Percentiles rank a stretch among this genome's conserved stretches.
These are phyloP conservation scores for Telopea speciosissima DNA, from an alignment of 177 flowering plant species.

Conservation along the genomic window DNA sequence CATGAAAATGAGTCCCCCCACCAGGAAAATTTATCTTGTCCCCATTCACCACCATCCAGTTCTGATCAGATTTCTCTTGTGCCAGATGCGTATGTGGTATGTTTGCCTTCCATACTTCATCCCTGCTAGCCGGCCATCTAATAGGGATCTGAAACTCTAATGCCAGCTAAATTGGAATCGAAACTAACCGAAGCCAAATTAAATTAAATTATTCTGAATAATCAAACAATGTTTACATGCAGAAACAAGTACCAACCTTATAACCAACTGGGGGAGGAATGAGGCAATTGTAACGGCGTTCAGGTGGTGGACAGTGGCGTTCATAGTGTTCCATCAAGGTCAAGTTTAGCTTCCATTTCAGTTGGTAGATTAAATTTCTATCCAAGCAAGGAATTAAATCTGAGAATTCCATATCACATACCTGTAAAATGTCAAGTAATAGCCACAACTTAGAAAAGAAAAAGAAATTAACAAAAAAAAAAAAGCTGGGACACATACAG, in stretches of 20 bases:
- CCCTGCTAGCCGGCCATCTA: constrained; percentile 79
- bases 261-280: constrained; percentile 87
- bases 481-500: too few species aligned
- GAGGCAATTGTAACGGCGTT: constrained; percentile 77
- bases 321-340: constrained; percentile 91
- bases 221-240: too few species aligned
- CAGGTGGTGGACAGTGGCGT: constrained; percentile 74
- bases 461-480: too few species aligned
- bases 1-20: constrained; percentile 84
- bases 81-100: constrained; percentile 88
- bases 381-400: constrained; percentile 88
- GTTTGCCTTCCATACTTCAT: constrained; percentile 91
- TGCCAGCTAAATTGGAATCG: constrained; percentile 13
- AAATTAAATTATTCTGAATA: too few species aligned
- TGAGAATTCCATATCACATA: constrained; percentile 28
- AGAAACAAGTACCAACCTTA: constrained; percentile 42
- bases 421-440: constrained; percentile 7
- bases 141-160: constrained; percentile 63
- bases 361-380: constrained; percentile 58
- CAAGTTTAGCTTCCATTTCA: constrained; percentile 61
- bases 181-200: not conserved
- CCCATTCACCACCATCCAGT: constrained; percentile 84
- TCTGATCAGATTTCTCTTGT: constrained; percentile 71
- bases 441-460: too few species aligned
- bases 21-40: constrained; percentile 86